These are phyloP conservation scores for Pythium volutum DNA, from an alignment of 352 stramenopile genomes.

Conservation along the genomic window DNA sequence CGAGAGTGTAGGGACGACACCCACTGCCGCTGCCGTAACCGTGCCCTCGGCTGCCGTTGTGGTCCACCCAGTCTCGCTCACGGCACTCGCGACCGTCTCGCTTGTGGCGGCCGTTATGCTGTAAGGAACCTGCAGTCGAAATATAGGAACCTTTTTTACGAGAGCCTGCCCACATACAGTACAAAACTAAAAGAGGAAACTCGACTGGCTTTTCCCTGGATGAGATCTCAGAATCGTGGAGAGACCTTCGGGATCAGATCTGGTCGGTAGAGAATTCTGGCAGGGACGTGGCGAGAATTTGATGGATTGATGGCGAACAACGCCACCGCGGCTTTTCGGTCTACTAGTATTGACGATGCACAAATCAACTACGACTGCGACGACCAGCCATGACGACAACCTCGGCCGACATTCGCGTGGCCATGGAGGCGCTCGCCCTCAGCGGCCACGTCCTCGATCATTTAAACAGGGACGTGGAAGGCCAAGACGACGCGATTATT, in stretches of 20 bases:
- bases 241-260: no score
- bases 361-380: no score
- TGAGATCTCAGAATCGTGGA: no score
- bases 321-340: no score
- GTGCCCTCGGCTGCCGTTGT: not conserved
- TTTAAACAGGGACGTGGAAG: not conserved
- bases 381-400: slow-evolving; percentile 20
- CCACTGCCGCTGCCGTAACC: not conserved
- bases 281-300: no score
- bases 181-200: not conserved
- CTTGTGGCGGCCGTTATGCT: slow-evolving; percentile 1
- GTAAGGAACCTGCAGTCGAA: no score
- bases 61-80: slow-evolving; percentile 1
- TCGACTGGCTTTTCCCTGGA: no score
- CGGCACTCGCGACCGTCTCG: slow-evolving; percentile 1
- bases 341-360: no score
- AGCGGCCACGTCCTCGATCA: not conserved
- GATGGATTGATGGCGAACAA: no score
- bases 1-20: not conserved
- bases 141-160: no score
- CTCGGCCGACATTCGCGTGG: slow-evolving; percentile 7
- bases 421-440: slow-evolving; percentile 2
- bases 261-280: no score
- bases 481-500: slow-evolving; percentile 20
- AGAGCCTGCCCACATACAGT: no score